phyloP scores from a whole-genome alignment of 768 basidiomycete species.

The Pisolithus albus region DNA sequence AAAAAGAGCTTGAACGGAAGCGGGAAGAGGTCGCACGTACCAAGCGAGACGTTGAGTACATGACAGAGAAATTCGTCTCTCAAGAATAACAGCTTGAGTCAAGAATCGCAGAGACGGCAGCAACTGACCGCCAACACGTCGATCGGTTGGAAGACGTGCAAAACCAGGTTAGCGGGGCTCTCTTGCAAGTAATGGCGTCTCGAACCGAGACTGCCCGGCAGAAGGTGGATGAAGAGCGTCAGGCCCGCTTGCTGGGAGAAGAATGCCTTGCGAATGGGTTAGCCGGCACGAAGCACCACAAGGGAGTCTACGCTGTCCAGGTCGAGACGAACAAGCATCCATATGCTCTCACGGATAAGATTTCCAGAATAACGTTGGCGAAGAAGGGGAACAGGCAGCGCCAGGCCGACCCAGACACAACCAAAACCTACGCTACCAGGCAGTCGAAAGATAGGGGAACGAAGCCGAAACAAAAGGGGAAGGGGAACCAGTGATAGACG shows the following conservation, averaged over 20 bases:
- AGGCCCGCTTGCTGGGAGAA: constrained; percentile 23
- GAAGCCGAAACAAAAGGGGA: constrained; percentile 15
- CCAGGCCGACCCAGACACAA: constrained; percentile 17
- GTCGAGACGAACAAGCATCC: constrained; percentile 15
- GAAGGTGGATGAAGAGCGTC: constrained; percentile 23
- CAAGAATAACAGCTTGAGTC: constrained; percentile 32
- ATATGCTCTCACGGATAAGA: not conserved
- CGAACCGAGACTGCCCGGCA: constrained; percentile 21
- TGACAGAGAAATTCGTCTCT: constrained; percentile 33
- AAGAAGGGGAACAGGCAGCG: constrained; percentile 10
- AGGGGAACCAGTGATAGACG: constrained; percentile 22
- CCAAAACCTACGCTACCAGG: constrained; percentile 20
- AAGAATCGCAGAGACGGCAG: constrained; percentile 21
- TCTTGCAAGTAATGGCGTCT: constrained; percentile 22
- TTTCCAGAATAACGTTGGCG: constrained; percentile 8
- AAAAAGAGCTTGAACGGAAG: constrained; percentile 36
- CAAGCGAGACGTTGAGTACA: constrained; percentile 32
- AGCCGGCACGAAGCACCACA: constrained; percentile 21
- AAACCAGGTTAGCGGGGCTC: constrained; percentile 21
- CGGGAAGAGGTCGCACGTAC: constrained; percentile 39
- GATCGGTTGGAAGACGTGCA: constrained; percentile 20
- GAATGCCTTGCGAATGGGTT: constrained; percentile 22
- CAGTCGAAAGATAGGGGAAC: constrained; percentile 17
- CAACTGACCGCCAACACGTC: constrained; percentile 10
- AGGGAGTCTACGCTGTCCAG: constrained; percentile 21